phyloP scores from a whole-genome alignment of 192 early-diverging fungal species.

The Coemansia erecta region DNA sequence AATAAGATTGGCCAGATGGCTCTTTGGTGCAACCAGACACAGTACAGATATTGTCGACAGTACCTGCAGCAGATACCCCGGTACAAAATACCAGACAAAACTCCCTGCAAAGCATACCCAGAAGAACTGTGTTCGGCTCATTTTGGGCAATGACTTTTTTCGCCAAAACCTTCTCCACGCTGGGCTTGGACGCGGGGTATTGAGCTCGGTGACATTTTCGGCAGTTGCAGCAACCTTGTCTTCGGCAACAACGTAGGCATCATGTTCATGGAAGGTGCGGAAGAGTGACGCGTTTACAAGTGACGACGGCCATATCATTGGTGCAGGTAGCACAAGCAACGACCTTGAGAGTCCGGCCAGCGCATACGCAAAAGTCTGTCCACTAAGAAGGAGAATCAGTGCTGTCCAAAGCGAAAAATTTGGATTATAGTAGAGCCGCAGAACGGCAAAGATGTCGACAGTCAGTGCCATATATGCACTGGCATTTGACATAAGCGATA shows the following conservation, averaged over 20 bases:
- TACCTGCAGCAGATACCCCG: conserved; percentile 65
- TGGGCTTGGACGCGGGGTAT: neutral
- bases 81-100: conserved; percentile 62
- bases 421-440: conserved; percentile 66
- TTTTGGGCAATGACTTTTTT: conserved; percentile 1
- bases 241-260: conserved; percentile 2
- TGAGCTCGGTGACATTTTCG: conserved; percentile 5
- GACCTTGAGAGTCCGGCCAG: conserved; percentile 73
- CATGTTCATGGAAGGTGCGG: conserved; percentile 68
- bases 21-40: conserved; percentile 56
- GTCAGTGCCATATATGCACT: conserved; percentile 71
- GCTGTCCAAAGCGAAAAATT: conserved; percentile 61
- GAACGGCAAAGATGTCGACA: conserved; percentile 69
- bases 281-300: conserved; percentile 77
- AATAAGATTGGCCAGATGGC: conserved; percentile 43
- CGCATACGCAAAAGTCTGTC: conserved; percentile 64
- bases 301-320: conserved; percentile 87
- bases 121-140: conserved; percentile 56
- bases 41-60: conserved; percentile 65
- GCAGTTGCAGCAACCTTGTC: neutral
- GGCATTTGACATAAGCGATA: conserved; percentile 75
- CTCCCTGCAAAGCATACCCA: conserved; percentile 50
- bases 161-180: conserved; percentile 15
- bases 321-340: conserved; percentile 75
- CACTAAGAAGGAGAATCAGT: conserved; percentile 67